Percentiles rank a stretch among this genome's conserved stretches.
Evolutionary conservation across 805 yeast species (phyloP).

Genomic region (Candida rishiriensis): DNA sequence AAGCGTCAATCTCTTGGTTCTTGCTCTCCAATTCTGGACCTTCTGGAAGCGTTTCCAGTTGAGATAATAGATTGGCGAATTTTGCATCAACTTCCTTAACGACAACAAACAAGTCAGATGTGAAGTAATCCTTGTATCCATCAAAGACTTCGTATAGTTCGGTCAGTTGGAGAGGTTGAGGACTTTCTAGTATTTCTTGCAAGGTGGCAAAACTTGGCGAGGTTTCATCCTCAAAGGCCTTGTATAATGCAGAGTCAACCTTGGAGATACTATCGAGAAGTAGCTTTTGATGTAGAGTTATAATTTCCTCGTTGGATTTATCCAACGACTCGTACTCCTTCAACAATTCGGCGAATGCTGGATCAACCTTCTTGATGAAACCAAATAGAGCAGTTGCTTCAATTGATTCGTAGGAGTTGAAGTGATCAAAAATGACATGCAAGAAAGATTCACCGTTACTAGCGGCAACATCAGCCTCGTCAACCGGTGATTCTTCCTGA

Average conservation of each 20-base stretch:
- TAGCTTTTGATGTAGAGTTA: slow-evolving; percentile 12
- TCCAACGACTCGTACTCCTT: slow-evolving; percentile 17
- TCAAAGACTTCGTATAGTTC: slow-evolving; percentile 25
- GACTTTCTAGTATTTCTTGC: slow-evolving; percentile 18
- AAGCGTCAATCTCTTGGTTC: slow-evolving; percentile 15
- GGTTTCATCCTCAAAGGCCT: slow-evolving; percentile 19
- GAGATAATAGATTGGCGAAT: slow-evolving; percentile 18
- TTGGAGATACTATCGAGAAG: slow-evolving; percentile 19
- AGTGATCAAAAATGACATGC: slow-evolving; percentile 19
- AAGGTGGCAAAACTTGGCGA: slow-evolving; percentile 16
- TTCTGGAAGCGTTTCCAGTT: slow-evolving; percentile 21
- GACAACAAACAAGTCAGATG: slow-evolving; percentile 11
- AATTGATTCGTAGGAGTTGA: slow-evolving; percentile 18
- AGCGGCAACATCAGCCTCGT: background rate
- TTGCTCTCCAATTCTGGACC: slow-evolving; percentile 18
- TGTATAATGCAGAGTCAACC: slow-evolving; percentile 15
- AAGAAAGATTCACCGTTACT: slow-evolving; percentile 11
- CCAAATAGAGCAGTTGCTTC: slow-evolving; percentile 19
- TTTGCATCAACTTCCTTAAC: slow-evolving; percentile 19
- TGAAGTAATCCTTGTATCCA: slow-evolving; percentile 19
- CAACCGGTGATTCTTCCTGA: background rate
- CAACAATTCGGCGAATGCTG: slow-evolving; percentile 19
- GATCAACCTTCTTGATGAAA: slow-evolving; percentile 21
- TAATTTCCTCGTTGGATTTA: slow-evolving; percentile 16
- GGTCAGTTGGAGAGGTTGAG: slow-evolving; percentile 23